A percentile compares a stretch with the other conserved stretches of the same genome.
Conservation (phyloP, 2,329 filamentous ascomycete species). For the Botryotinia convoluta region DNA sequence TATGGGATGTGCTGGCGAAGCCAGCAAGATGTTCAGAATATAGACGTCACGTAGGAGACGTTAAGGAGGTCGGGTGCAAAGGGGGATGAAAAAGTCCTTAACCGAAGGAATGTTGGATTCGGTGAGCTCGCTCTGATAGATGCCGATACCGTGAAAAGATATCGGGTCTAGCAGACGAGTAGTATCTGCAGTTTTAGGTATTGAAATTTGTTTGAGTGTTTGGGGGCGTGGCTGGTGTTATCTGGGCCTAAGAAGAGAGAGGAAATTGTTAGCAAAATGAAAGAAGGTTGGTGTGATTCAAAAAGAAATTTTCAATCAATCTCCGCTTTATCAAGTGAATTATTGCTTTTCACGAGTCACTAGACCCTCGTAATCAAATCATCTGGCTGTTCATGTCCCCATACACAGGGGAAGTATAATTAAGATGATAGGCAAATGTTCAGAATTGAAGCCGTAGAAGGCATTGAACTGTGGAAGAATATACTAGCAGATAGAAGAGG, state of each 20-base stretch:
- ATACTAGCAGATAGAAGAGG: neutral
- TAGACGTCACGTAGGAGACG: constrained; percentile 67
- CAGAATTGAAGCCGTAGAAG: neutral
- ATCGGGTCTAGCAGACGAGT: constrained; percentile 82
- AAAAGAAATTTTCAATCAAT: neutral
- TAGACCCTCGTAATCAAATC: neutral
- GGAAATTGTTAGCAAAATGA: constrained; percentile 20
- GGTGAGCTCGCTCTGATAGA: constrained; percentile 63
- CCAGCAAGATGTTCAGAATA: constrained; percentile 58
- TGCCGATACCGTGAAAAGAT: constrained; percentile 80
- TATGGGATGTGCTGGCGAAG: constrained; percentile 66
- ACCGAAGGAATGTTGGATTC: constrained; percentile 83
- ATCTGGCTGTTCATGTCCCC: neutral
- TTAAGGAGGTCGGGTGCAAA: constrained; percentile 90
- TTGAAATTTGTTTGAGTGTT: constrained; percentile 4
- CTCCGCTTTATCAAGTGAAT: constrained; percentile 3
- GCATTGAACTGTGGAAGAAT: neutral
- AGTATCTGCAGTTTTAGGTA: constrained; percentile 50
- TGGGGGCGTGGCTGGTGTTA: constrained; percentile 54
- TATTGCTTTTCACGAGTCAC: neutral
- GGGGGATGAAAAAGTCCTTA: constrained; percentile 77
- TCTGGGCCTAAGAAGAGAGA: constrained; percentile 50
- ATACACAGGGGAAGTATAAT: neutral
- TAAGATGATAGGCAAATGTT: neutral
- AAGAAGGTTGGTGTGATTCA: neutral